These are phyloP conservation scores for Saturnispora mendoncae DNA, from an alignment of 805 yeast species.

Conservation along the genomic window DNA sequence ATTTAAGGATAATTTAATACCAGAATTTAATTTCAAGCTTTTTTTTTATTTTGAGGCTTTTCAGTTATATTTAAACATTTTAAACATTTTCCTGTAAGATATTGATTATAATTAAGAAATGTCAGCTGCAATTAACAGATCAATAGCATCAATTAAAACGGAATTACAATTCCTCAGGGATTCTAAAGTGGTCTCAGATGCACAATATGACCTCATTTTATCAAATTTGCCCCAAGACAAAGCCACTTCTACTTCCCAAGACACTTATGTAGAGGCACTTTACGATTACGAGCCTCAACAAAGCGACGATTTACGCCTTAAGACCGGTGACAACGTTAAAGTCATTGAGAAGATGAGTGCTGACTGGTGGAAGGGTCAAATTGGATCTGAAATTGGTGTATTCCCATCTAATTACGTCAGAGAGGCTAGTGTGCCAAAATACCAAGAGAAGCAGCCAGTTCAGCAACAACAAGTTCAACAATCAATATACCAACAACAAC, in stretches of 20 bases:
- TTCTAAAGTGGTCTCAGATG: conserved; percentile 58
- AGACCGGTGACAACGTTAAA: conserved; percentile 58
- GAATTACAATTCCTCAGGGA: conserved; percentile 70
- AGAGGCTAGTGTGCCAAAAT: conserved; percentile 15
- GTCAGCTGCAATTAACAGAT: conserved; percentile 63
- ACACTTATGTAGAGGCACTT: conserved; percentile 52
- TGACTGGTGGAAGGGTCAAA: conserved; percentile 88
- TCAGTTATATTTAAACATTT: no score
- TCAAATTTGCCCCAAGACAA: conserved; percentile 51
- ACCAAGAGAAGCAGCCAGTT: no score
- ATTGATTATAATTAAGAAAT: background rate
- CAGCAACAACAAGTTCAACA: conserved; percentile 5
- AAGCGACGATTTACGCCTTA: conserved; percentile 59
- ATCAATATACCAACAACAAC: conserved; percentile 10
- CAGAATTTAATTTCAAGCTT: no score
- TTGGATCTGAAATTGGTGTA: conserved; percentile 57
- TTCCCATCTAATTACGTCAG: conserved; percentile 85
- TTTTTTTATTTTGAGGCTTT: no score
- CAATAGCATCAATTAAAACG: conserved; percentile 63
- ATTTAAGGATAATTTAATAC: no score
- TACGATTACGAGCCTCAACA: conserved; percentile 72
- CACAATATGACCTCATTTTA: conserved; percentile 30
- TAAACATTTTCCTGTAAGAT: background rate
- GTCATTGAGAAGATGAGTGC: conserved; percentile 65
- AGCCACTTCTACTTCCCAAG: no score